Evolutionary conservation across 306 rosid genomes (phyloP).

Genomic region (Comarum palustre): DNA sequence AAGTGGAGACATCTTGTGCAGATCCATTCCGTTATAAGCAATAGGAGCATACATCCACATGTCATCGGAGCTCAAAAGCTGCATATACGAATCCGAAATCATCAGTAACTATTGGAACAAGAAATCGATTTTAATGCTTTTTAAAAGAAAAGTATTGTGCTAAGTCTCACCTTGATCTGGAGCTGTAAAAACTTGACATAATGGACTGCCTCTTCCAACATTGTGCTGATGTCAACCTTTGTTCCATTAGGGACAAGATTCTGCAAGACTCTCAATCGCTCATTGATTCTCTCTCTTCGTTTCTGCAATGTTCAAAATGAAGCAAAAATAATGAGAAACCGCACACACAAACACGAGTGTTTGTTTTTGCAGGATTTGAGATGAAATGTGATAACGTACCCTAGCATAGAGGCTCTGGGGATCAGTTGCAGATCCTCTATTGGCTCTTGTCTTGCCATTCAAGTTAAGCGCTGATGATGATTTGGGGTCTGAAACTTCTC

Average conservation of each 20-base stretch:
- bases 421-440: constrained; percentile 90
- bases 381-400: constrained; percentile 34
- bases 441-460: constrained; percentile 67
- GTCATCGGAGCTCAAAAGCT: constrained; percentile 92
- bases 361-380: not conserved
- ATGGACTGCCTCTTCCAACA: constrained; percentile 94
- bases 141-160: not conserved
- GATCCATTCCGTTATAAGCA: constrained; percentile 84
- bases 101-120: not conserved
- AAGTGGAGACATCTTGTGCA: constrained; percentile 38
- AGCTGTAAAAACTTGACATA: constrained; percentile 89
- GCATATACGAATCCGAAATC: constrained; percentile 7
- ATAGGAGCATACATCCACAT: constrained; percentile 94
- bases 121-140: not conserved
- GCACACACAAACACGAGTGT: not conserved
- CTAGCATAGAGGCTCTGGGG: constrained; percentile 96
- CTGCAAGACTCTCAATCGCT: constrained; percentile 67
- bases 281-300: constrained; percentile 89
- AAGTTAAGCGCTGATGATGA: constrained; percentile 34
- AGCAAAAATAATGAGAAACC: not conserved
- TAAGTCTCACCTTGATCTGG: constrained; percentile 71
- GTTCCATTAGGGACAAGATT: constrained; percentile 90
- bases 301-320: constrained; percentile 47
- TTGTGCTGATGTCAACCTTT: constrained; percentile 95
- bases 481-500: constrained; percentile 41